Evolutionary conservation across 306 rosid species (phyloP).

Genomic region (Castanea sativa): DNA sequence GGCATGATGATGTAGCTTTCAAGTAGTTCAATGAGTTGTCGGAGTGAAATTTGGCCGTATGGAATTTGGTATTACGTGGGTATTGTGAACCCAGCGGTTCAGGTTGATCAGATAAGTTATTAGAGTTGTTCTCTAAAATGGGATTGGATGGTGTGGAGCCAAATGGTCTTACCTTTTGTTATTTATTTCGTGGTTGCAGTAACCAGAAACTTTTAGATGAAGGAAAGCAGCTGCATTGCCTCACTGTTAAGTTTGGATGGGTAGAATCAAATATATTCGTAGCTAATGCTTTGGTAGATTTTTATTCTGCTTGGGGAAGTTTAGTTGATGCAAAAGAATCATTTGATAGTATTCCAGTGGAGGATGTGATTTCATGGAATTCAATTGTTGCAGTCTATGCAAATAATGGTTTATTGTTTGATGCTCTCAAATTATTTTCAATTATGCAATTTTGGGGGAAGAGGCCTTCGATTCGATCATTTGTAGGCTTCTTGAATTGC

Average conservation of each 20-base stretch:
- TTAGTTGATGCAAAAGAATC: conserved; percentile 51
- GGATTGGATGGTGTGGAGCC: conserved; percentile 52
- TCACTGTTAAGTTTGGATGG: conserved; percentile 54
- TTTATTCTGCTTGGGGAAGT: conserved; percentile 69
- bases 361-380: conserved; percentile 88
- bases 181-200: conserved; percentile 62
- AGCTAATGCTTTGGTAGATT: conserved; percentile 79
- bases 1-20: conserved; percentile 38
- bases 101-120: conserved; percentile 32
- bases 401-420: conserved; percentile 30
- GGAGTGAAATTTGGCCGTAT: conserved; percentile 45
- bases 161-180: conserved; percentile 73
- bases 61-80: conserved; percentile 67
- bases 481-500: conserved; percentile 56
- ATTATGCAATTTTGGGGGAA: conserved; percentile 63
- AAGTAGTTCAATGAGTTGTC: conserved; percentile 71
- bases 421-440: conserved; percentile 48
- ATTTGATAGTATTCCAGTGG: conserved; percentile 46
- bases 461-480: conserved; percentile 66
- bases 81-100: conserved; percentile 33
- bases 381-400: conserved; percentile 63
- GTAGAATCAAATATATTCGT: conserved; percentile 55
- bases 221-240: conserved; percentile 66
- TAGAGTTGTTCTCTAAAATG: conserved; percentile 44
- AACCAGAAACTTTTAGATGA: conserved; percentile 37